Base-by-base conservation (phyloP, 2,329 filamentous ascomycete genomes). In the Fusarium anguioides region DNA sequence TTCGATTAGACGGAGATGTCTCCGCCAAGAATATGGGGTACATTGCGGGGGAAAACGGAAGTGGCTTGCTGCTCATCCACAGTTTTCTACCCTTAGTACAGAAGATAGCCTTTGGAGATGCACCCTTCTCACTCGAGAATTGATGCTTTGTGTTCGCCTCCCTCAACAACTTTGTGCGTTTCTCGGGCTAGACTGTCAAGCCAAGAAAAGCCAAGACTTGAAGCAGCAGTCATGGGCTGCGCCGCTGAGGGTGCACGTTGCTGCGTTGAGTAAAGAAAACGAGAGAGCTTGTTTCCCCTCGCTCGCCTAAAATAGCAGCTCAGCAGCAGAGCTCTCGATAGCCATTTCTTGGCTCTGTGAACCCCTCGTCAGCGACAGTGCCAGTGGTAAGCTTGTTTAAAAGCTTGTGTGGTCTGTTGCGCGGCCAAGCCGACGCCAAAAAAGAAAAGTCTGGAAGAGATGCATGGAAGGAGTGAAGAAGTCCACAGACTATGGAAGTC, bases 21-120 rank as follows among this genome's bases (percentile, higher is more conserved):
- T 63, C 66, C 41, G 65, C 61, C 40, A 47, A 69, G 66, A 69
- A 48, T 66, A 69, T 33, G 66, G 66, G 66, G 66, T 69, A 54
- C 37, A 63, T 64, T 23, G 52, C 49, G 66, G 61, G 66, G 65
- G 48, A 48, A 42, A 51, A 66, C 66, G 48, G 66, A 63, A 50
- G 49, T 61, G 51, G 49, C 54, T 58, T 69, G 42, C 23, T 69
- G 39, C 20, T 47, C 44, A 58, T 58, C 37, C 50, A 63, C 39
- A 27, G 33, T 63, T 39, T 29, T 37, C 11, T 18, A 23, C n/a
- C 39, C 20, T 18, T 35, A 41, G 31, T 40, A 35, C 41, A 52
- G 20, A 8, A 61, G 21, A 23, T 31, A 45, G 37, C 46, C 23
- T 33, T 42, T 50, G 52, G 24, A 18, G 36, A 35, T 27, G 45